These are phyloP conservation scores for Diutina siamensis DNA, from an alignment of 1,139 yeast genomes.

Conservation along the genomic window DNA sequence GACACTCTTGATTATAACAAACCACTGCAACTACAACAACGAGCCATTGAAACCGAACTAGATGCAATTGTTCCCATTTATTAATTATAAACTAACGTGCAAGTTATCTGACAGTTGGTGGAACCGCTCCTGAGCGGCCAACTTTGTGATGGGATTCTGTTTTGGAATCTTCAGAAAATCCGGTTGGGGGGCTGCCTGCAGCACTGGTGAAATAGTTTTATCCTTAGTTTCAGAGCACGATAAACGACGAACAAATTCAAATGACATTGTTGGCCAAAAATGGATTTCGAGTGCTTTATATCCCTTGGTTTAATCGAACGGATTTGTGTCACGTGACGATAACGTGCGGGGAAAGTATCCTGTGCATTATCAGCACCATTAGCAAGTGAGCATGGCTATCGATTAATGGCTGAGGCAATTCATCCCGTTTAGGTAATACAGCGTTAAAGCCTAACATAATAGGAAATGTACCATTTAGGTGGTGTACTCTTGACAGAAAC, in stretches of 20 bases:
- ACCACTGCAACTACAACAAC: neutral
- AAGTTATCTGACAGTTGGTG: constrained; percentile 1
- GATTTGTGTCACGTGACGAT: neutral
- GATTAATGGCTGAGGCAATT: too few relatives aligned
- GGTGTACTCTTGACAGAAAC: too few relatives aligned
- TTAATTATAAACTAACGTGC: constrained; percentile 2
- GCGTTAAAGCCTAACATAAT: too few relatives aligned
- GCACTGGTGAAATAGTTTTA: neutral
- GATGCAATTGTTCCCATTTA: too few relatives aligned
- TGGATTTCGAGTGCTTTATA: too few relatives aligned
- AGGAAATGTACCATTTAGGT: too few relatives aligned
- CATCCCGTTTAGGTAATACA: too few relatives aligned
- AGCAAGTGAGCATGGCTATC: too few relatives aligned
- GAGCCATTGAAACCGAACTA: neutral
- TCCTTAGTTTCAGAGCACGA: neutral
- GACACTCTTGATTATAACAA: neutral
- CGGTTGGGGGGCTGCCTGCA: neutral
- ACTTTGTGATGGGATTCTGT: neutral
- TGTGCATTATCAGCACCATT: too few relatives aligned
- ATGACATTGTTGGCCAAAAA: neutral
- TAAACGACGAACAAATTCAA: constrained; percentile 1
- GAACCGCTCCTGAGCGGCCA: neutral
- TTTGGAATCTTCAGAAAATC: constrained; percentile 1
- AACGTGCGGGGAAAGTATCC: constrained; percentile 6
- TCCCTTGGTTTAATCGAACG: neutral